These are phyloP conservation scores for Silene uniflora DNA, from an alignment of 148 eudicot species.

Conservation along the genomic window DNA sequence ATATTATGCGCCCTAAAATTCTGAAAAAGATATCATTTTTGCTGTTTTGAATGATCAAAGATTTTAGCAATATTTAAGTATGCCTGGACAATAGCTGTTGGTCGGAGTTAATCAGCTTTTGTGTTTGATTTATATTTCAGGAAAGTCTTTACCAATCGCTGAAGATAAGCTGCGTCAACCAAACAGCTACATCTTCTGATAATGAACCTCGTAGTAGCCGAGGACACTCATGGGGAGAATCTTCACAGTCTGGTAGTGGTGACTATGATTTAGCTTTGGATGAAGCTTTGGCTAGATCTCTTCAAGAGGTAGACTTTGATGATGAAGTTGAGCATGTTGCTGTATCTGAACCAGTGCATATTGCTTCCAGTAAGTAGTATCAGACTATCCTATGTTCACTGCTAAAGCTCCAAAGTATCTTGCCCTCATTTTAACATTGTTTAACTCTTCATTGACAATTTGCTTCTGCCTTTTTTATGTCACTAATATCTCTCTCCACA, in stretches of 20 bases:
- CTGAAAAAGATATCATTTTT: not conserved
- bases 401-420: not conserved
- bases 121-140: slow-evolving; percentile 30
- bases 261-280: slow-evolving; percentile 55
- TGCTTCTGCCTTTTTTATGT: not conserved
- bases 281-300: slow-evolving; percentile 77
- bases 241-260: slow-evolving; percentile 38
- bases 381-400: not conserved
- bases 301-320: slow-evolving; percentile 48
- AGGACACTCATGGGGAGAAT: slow-evolving; percentile 46
- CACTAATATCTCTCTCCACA: not conserved
- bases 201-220: slow-evolving; percentile 36
- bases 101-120: not conserved
- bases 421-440: not conserved
- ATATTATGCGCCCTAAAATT: not conserved
- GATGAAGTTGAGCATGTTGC: slow-evolving; percentile 45
- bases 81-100: not conserved
- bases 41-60: not conserved
- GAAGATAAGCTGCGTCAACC: slow-evolving; percentile 34
- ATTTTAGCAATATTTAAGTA: not conserved
- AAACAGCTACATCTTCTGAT: slow-evolving; percentile 26
- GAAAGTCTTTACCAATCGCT: slow-evolving; percentile 51
- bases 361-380: slow-evolving; percentile 36
- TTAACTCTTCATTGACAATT: not conserved
- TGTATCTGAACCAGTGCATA: slow-evolving; percentile 38